Evolutionary conservation across 1,139 yeast species (phyloP), one percentile per base, ranked within the genome.

Genomic region (Blastobotrys aristatus): DNA sequence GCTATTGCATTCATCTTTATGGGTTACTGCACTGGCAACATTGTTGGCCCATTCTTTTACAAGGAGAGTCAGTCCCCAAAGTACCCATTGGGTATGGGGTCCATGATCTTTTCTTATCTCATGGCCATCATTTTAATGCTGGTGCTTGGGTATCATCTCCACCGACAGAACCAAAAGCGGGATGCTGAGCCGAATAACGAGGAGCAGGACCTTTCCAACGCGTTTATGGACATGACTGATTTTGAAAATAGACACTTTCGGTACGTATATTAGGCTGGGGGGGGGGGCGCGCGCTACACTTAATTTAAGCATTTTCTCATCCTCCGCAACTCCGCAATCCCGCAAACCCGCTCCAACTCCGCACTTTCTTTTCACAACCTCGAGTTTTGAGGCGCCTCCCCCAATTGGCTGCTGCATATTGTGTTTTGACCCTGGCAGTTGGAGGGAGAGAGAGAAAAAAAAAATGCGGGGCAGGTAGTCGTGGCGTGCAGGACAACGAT

Each of bases 201-300:
- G 7, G 16, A 44, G 40, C 18, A 56, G 50, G 71, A 72, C 30
- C 35, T 46, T 17, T 45, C 52, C 47, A 62, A 60, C 46, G 78
- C 78, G 53, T 76, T 37, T 11, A 75, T 74, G 50, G 87, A 82
- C 59, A 64, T 80, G 61, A 82, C 88, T 2, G 88, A 82, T 57
- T 69, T 69, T 46, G 80, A 81, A 60, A 82, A 82, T 58, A 76
- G 74, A 13, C 72, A 71, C 53, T 82, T 82, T 60, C 72, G 87
- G 56, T 82, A 82, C 44, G 53, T 58, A 31, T 58, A 51, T 40
- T 56, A 34, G 34, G 4, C 6, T 30, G n/a, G n/a, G n/a, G n/a
- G n/a, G n/a, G n/a, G n/a, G n/a, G n/a, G n/a, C n/a, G n/a, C n/a
- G n/a, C n/a, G n/a, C n/a, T n/a, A n/a, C n/a, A n/a, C n/a, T n/a